Base-by-base conservation (phyloP, 2,329 filamentous ascomycete species). In the Fusarium sambucinum region DNA sequence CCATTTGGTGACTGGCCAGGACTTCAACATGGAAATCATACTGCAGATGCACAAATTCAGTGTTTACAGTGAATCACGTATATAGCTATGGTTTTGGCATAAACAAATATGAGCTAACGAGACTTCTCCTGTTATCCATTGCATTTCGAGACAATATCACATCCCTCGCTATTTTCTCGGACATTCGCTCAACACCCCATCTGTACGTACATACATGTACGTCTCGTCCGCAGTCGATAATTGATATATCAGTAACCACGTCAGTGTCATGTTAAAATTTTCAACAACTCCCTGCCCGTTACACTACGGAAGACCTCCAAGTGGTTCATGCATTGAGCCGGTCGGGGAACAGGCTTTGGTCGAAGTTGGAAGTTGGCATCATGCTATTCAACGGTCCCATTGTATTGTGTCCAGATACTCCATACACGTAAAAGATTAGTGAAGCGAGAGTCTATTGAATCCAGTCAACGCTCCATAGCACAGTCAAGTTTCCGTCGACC, bases 281-380 rank as follows among this genome's bases (percentile, higher is more conserved):
- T 9, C 6, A 30, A 17, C 8, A 25, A 50, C 40, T 19, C 19
- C 52, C 33, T 23, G 27, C 33, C 7, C 13, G 47, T 25, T 50
- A 29, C 33, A 63, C 60, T 38, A 33, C 52, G 44, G 33, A 21
- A 29, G 17, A 33, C 50, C 45, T 52, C 30, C 17, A 30, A 23
- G 51, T 55, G 29, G 47, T 62, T 62, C 35, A 62, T 62, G 57
- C 19, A 55, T 27, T 32, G 33, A 32, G 32, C 21, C 32, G 17
- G 25, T 42, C 41, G 37, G 27, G 58, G 59, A 56, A 63, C 58
- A 62, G 30, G 41, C 41, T 55, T 56, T 41, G 23, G 27, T 62
- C 19, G 25, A 47, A 63, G 25, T 21, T 47, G 48, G 46, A 33
- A 33, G 17, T 37, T 29, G 37, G 30, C 35, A 37, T 40, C 23